Evolutionary conservation across 306 rosid genomes (phyloP).

Genomic region (Acacia acuminata): DNA sequence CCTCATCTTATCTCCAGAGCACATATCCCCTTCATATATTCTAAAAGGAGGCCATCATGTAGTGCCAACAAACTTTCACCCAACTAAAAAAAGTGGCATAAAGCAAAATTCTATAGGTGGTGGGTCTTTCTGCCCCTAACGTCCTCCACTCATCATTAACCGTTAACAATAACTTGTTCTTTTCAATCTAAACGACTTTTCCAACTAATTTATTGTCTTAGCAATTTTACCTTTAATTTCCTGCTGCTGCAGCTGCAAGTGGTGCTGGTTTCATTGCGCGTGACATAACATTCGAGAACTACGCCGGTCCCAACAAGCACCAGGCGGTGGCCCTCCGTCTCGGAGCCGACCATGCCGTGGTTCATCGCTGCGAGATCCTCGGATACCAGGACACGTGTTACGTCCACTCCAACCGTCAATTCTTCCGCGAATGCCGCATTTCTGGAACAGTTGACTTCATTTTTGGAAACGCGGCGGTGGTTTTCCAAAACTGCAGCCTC

Average conservation of each 20-base stretch:
- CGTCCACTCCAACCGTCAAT: conserved; percentile 92
- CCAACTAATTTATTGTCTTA: not conserved
- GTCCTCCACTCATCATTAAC: not conserved
- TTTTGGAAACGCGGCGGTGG: conserved; percentile 86
- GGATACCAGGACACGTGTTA: conserved; percentile 86
- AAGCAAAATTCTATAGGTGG: conserved; percentile 17
- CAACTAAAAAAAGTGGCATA: conserved; percentile 3
- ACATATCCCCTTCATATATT: not conserved
- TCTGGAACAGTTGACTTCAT: conserved; percentile 87
- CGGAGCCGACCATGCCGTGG: conserved; percentile 85
- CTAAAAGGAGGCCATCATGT: not conserved
- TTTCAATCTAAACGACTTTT: not conserved
- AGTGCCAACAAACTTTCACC: not conserved
- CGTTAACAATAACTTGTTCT: not conserved
- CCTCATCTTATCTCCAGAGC: conserved; percentile 21
- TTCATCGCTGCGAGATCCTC: conserved; percentile 54
- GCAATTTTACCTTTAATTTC: not conserved
- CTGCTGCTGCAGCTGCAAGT: conserved; percentile 59
- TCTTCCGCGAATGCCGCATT: conserved; percentile 68
- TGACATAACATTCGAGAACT: conserved; percentile 79
- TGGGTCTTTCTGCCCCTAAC: not conserved
- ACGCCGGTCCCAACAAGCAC: conserved; percentile 77
- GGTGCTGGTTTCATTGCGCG: conserved; percentile 83
- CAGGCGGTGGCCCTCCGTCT: conserved; percentile 96
- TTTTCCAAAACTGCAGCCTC: conserved; percentile 74